These are phyloP conservation scores for Glutinoglossum americanum DNA, from an alignment of 495 filamentous ascomycete species.

Conservation along the genomic window DNA sequence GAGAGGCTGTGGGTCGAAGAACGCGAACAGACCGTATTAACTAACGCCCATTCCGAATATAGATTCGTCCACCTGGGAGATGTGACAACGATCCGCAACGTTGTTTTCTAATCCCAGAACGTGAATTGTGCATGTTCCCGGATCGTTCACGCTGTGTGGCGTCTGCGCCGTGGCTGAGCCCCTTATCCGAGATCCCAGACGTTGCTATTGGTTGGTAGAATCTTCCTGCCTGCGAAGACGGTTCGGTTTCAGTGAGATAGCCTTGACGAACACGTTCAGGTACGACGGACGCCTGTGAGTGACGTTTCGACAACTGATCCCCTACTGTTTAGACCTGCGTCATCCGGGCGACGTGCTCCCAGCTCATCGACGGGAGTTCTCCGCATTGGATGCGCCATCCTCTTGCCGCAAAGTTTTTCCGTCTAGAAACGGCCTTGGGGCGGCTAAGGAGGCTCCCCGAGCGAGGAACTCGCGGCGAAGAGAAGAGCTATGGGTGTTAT, in stretches of 20 bases:
- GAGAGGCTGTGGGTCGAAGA: no score
- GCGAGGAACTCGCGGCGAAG: neutral
- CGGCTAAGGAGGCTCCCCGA: neutral
- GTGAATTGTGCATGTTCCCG: neutral
- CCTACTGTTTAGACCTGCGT: neutral
- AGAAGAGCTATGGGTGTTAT: constrained; percentile 68
- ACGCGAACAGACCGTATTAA: no score
- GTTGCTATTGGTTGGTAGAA: neutral
- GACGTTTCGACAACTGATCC: neutral
- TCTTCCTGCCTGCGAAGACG: neutral
- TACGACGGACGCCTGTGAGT: neutral
- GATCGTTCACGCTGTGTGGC: neutral
- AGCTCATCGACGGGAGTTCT: neutral
- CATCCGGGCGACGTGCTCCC: neutral
- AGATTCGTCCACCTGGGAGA: no score
- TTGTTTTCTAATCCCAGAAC: no score
- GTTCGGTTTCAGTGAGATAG: neutral
- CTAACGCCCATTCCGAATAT: no score
- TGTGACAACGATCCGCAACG: no score
- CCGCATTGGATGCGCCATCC: neutral
- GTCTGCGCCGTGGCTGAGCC: neutral
- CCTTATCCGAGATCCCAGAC: neutral
- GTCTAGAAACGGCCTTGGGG: neutral
- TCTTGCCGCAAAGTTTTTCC: neutral
- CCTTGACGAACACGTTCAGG: neutral